These are phyloP conservation scores for Rhodotorula kratochvilovae DNA, from an alignment of 768 basidiomycete species.

Conservation along the genomic window DNA sequence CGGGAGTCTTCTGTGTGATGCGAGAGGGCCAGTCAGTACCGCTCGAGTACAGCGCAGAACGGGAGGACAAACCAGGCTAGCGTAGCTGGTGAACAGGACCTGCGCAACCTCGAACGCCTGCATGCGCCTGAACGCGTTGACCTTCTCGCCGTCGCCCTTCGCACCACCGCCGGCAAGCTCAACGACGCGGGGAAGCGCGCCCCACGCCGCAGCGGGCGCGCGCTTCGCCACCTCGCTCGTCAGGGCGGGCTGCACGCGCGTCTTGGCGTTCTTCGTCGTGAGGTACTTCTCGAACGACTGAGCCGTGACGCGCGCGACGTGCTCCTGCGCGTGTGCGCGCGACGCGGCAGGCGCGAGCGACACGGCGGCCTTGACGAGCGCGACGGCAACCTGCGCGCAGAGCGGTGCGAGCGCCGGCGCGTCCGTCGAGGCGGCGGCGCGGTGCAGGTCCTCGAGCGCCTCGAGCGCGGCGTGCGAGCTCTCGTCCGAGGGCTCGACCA, in stretches of 20 bases:
- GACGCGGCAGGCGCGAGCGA: constrained; percentile 5
- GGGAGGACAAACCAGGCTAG: constrained; percentile 46
- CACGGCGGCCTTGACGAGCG: constrained; percentile 34
- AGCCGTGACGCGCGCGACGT: constrained; percentile 17
- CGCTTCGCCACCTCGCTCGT: constrained; percentile 29
- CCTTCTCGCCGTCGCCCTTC: constrained; percentile 47
- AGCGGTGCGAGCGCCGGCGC: constrained; percentile 24
- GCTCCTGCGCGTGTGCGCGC: neutral
- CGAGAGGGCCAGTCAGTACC: neutral
- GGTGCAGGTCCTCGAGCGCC: constrained; percentile 34
- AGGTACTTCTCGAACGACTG: constrained; percentile 32
- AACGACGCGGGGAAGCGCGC: constrained; percentile 53
- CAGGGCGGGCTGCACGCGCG: constrained; percentile 31
- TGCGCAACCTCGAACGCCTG: constrained; percentile 72
- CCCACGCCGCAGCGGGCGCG: constrained; percentile 26
- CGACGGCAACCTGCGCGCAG: constrained; percentile 26
- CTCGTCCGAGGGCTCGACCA: constrained; percentile 3
- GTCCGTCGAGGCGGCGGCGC: constrained; percentile 23
- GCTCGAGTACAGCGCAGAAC: neutral
- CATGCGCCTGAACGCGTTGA: constrained; percentile 70
- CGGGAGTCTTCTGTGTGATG: constrained; percentile 12
- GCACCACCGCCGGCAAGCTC: constrained; percentile 47
- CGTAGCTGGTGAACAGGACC: constrained; percentile 58
- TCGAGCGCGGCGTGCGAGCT: constrained; percentile 27
- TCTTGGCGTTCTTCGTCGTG: constrained; percentile 39